Evolutionary conservation across 2,329 filamentous ascomycete genomes (phyloP), one percentile per base, ranked within the genome.

Genomic region (Polychaeton citri): DNA sequence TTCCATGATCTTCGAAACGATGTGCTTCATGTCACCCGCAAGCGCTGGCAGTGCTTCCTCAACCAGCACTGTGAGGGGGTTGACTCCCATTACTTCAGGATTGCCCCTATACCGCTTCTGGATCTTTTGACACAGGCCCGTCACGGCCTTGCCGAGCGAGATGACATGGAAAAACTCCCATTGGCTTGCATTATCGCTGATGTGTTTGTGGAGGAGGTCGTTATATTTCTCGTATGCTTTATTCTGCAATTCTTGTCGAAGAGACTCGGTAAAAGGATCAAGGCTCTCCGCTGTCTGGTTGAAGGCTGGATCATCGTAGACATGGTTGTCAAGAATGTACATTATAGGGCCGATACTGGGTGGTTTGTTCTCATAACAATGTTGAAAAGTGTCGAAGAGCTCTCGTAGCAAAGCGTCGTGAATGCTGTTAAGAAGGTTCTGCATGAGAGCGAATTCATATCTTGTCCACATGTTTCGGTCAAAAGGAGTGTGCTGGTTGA

Each of bases 141-240:
- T 79, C 4, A 96, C 84, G 1, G 77, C 76, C 54, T 90, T 84
- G 12, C 87, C 86, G 17, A 98, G 72, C 52, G 87, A 76, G 40
- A 95, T 85, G 38, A 96, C 80, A 57, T 96, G 84, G 43, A 74
- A 81, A 55, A 93, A 88, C 47, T 95, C 76, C 87, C 90, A 95
- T 34, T 83, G 72, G 44, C 86, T 76, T 47, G 84, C 79, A 37
- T 79, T 74, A 21, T 81, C 72, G 1, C 87, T 86, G 2, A 98
- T 78, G 50, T 87, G 74, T 42, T 79, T 76, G 39, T 87, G 74
- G 33, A 96, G 72, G 44, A 87, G 77, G 19, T 72, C 74, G 37
- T 80, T 74, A 54, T 98, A 96, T 4, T 80, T 78, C n/a, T 79
- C 74, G 13, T 73, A 73, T 6, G 88, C 87, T 50, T 80, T 81